Evolutionary conservation across 352 stramenopile genomes (phyloP), one percentile per base, ranked within the genome.

Genomic region (Discostella stelligera): DNA sequence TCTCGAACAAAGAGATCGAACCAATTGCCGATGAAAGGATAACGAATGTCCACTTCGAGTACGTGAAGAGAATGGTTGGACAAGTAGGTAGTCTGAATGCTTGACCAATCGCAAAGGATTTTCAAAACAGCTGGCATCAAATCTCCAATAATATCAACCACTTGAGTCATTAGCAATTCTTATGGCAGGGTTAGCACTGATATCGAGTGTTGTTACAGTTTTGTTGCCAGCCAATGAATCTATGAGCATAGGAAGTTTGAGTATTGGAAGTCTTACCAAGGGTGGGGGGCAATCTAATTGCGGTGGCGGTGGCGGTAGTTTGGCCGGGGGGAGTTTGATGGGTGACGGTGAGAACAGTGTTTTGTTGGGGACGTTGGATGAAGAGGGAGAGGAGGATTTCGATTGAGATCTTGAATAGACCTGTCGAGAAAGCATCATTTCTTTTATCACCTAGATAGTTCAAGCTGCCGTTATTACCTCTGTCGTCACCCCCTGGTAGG

Each of bases 321-420:
- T 78, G 18, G 52, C 70, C 0, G 70, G 70, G 20, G 70, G 59
- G 0, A 77, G 70, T 69, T 39, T 76, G 25, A 27, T 79, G 23
- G 75, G 65, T 14, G 71, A 71, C 21, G 71, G 64, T 1, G 71
- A 62, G 46, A 30, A 69, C 50, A 77, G 69, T 64, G 59, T 70
- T 11, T 44, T 79, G 14, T 69, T 83, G 53, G 75, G 65, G 10
- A 75, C 69, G 16, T 76, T 83, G 75, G 75, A 83, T 71, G 75
- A 83, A 37, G 75, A 75, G 23, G 75, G 71, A 23, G 75, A 83
- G 63, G 75, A 83, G 48, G 56, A 71, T 30, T 20, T 25, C 25
- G 53, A 65, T 13, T 75, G 60, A 61, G 32, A 27, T 23, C 11
- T 14, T 46, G 48, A n/a, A 27, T 6, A 62, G 49, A 27, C 14